These are phyloP conservation scores for Ceratocystis diversiconidia DNA, from an alignment of 2,329 filamentous ascomycete species.

Conservation along the genomic window DNA sequence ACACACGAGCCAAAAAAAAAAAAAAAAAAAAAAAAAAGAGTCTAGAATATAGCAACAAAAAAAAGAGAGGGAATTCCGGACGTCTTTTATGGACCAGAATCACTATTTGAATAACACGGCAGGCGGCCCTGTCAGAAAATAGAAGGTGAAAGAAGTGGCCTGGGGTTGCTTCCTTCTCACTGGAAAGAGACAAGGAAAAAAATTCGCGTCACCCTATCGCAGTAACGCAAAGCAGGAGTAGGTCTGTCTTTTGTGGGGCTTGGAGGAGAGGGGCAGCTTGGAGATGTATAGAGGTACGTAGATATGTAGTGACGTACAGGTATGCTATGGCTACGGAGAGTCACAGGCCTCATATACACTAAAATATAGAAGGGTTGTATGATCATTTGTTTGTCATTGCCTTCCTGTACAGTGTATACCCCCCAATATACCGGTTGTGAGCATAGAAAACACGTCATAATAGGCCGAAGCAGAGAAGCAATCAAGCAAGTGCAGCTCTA, in stretches of 20 bases:
- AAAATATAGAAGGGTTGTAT: too few species aligned
- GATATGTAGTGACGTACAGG: background rate
- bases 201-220: background rate
- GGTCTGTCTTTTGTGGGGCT: background rate
- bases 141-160: background rate
- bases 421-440: background rate
- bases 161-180: background rate
- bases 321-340: background rate
- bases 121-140: slow-evolving; percentile 5
- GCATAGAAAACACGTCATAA: background rate
- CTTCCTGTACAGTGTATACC: too few species aligned
- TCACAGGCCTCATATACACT: too few species aligned
- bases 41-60: background rate
- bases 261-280: background rate
- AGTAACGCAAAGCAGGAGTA: background rate
- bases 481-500: too few species aligned
- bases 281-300: background rate
- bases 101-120: background rate
- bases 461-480: background rate
- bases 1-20: slow-evolving; percentile 2
- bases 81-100: slow-evolving; percentile 8
- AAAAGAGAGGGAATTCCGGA: slow-evolving; percentile 1
- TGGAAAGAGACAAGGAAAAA: background rate
- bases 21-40: background rate
- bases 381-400: too few species aligned